A percentile compares a stretch with the other conserved stretches of the same genome.
Conservation (phyloP, 1,284 basidiomycete species). For the Fomitopsis schrenkii region DNA sequence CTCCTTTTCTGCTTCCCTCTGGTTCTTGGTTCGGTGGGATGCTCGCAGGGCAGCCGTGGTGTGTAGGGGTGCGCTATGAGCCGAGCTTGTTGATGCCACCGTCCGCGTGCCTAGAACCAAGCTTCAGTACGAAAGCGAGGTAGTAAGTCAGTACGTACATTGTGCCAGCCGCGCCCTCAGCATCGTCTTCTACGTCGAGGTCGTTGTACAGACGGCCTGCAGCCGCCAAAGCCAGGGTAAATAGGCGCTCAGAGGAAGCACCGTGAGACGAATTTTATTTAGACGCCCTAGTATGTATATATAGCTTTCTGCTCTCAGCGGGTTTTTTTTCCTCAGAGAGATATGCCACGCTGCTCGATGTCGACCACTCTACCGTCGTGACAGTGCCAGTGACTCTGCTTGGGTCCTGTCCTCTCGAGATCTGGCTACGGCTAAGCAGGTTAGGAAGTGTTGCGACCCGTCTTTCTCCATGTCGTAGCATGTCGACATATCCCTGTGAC, state of each 20-base stretch:
- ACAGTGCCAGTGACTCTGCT: slow-evolving; percentile 38
- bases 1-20: slow-evolving; percentile 45
- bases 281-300: slow-evolving; percentile 15
- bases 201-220: not conserved
- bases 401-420: slow-evolving; percentile 37
- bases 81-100: slow-evolving; percentile 40
- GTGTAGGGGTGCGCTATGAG: slow-evolving; percentile 42
- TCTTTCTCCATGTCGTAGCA: slow-evolving; percentile 31
- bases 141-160: slow-evolving; percentile 18
- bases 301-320: slow-evolving; percentile 8
- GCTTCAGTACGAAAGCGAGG: not conserved
- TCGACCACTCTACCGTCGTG: slow-evolving; percentile 31
- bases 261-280: not conserved
- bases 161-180: slow-evolving; percentile 25
- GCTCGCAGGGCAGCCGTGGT: slow-evolving; percentile 45
- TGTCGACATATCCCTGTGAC: slow-evolving; percentile 38
- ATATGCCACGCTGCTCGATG: slow-evolving; percentile 41
- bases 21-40: slow-evolving; percentile 33
- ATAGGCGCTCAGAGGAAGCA: not conserved
- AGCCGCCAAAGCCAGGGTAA: not conserved
- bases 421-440: slow-evolving; percentile 28
- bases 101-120: slow-evolving; percentile 35
- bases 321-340: slow-evolving; percentile 27
- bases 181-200: slow-evolving; percentile 23
- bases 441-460: slow-evolving; percentile 39